Conservation (phyloP, 129 eudicot genomes). For the Saussurea involucrata region DNA sequence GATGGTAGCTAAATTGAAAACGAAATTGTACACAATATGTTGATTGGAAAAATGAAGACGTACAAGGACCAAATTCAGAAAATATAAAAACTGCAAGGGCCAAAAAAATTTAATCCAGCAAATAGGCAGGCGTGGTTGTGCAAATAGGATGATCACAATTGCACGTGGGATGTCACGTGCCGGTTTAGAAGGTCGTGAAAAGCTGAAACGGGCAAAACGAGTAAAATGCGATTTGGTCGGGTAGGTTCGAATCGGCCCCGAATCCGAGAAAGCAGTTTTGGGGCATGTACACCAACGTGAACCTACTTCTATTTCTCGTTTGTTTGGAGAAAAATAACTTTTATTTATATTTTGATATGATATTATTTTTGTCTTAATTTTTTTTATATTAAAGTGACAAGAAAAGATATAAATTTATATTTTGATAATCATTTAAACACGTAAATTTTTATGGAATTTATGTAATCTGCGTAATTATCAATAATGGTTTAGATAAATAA, state of each 20-base stretch:
- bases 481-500: no score
- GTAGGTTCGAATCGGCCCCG: constrained; percentile 44
- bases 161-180: constrained; percentile 59
- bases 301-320: not conserved
- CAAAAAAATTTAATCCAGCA: not conserved
- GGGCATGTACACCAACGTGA: constrained; percentile 37
- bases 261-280: constrained; percentile 36
- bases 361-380: not conserved
- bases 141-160: not conserved
- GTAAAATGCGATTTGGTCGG: constrained; percentile 51
- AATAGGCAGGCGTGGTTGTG: not conserved
- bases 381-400: not conserved
- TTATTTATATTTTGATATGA: not conserved
- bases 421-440: no score
- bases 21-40: not conserved
- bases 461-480: no score
- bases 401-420: no score
- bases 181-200: constrained; percentile 39
- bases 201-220: constrained; percentile 31
- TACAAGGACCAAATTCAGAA: constrained; percentile 9
- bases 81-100: not conserved
- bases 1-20: not conserved
- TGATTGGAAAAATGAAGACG: not conserved
- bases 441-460: no score
- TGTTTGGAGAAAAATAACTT: not conserved